Base-by-base conservation (phyloP, 129 eudicot genomes). In the Mikania micrantha region DNA sequence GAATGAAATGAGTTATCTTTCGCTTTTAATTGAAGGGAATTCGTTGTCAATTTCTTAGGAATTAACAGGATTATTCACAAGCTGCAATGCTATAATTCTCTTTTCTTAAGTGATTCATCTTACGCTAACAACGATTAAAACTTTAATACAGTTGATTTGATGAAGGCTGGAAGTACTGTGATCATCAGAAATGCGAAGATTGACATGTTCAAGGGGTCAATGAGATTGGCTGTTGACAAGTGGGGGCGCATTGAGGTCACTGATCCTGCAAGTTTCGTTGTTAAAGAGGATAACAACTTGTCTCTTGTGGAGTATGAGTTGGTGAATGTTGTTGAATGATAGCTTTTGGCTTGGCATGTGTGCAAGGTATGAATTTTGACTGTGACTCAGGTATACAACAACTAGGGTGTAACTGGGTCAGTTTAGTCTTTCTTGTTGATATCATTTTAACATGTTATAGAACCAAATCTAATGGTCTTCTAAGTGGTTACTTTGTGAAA, bases 251-350 rank as follows among this genome's bases (percentile, higher is more conserved):
- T 56, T 27, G 62, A 56, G 20, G 62, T 56, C 20, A 56, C 38
- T 5, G 62, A 56, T 4, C 62, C 62, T 27, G 62, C 62, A 56
- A 56, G 21, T 56, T 56, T 56, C 38, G 28, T 38, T 5, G 62
- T 56, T 56, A 56, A 13, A 38, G 62, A 56, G 34, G 62, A 56
- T 56, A 56, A 56, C 20, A 56, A 56, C 34, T 13, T 56, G 62
- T 56, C 62, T 56, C 62, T 56, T 36, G 62, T 56, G 4, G 62
- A 56, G 62, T 56, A 56, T 2, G 62, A 56, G 62, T n/a, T 56
- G 62, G 62, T 56, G 62, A 56, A 56, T 56, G 62, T 56, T n/a
- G 17, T 38, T 56, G 62, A 56, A 56, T 56, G 62, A 56, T 56
- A 38, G 1, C 8, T 29, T 12, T 56, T 27, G 11, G 15, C 62